phyloP scores from a whole-genome alignment of 176 grass and related monocot species.

The Oryza meridionalis region DNA sequence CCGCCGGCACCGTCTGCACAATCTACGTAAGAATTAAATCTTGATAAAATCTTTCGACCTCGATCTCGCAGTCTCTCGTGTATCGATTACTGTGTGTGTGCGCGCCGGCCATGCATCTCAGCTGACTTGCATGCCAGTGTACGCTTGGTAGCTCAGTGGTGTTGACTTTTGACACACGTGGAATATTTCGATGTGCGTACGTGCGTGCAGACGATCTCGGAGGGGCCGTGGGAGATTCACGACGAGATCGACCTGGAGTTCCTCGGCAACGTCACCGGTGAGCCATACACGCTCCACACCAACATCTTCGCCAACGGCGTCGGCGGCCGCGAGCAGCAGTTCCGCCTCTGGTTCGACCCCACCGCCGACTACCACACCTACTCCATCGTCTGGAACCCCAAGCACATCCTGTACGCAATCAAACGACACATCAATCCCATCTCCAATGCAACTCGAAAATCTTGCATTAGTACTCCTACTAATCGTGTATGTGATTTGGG shows the following conservation, averaged over 20 bases:
- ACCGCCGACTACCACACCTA: slow-evolving; percentile 74
- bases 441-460: no score
- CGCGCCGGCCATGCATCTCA: background rate
- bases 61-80: background rate
- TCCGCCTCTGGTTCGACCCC: slow-evolving; percentile 70
- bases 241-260: slow-evolving; percentile 88
- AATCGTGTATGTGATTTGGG: background rate
- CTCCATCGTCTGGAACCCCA: slow-evolving; percentile 80
- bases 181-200: slow-evolving; percentile 17
- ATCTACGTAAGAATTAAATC: slow-evolving; percentile 58
- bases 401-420: slow-evolving; percentile 55
- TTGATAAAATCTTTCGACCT: background rate
- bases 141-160: background rate
- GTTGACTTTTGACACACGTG: slow-evolving; percentile 43
- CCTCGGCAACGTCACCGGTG: slow-evolving; percentile 57
- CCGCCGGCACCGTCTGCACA: slow-evolving; percentile 69
- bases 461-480: no score
- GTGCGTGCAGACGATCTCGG: slow-evolving; percentile 49
- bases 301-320: slow-evolving; percentile 70
- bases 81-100: background rate
- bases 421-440: background rate
- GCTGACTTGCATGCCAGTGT: background rate
- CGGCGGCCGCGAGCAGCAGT: slow-evolving; percentile 70
- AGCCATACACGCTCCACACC: slow-evolving; percentile 80
- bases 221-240: slow-evolving; percentile 49